Evolutionary conservation across 495 filamentous ascomycete species (phyloP), one percentile per base, ranked within the genome.

Genomic region (Aspergillus avenaceus): DNA sequence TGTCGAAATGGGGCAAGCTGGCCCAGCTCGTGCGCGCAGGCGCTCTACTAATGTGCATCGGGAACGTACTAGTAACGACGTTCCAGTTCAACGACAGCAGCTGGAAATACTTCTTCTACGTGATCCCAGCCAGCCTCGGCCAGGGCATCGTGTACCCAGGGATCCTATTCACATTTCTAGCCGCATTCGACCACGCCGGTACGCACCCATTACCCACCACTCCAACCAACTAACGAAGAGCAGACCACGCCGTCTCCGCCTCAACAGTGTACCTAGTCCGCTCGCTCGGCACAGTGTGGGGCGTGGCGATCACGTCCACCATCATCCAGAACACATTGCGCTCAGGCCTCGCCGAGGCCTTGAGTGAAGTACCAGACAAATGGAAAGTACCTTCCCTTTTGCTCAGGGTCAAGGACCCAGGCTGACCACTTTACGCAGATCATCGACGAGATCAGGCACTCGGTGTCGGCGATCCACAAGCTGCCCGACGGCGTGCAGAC

Each of bases 201-300:
- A 66, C 38, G 69, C 49, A 28, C n/a, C n/a, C 16, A 38, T 5
- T 5, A 21, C 14, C 18, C 0, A 9, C 5, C 8, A 26, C 23
- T 8, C 0, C 34, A 21, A 7, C 13, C 21, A 19, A 27, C 40
- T 50, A 23, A 53, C 21, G 18, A 24, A 21, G 1, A 5, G 4
- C 50, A 84, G 83, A 84, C 46, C 81, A 86, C 48, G 82, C 82
- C 9, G 81, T 86, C 8, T 82, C 80, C 0, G 74, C 83, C 1
- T 85, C 83, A 7, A 84, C 78, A 2, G 75, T 80, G 7, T 84
- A 84, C 55, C 73, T 86, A 27, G 77, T 84, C 42, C 80, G 82
- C 27, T 84, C 80, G 4, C 69, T 85, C 7, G 83, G 82, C 8
- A 79, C 74, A 0, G 83, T 86, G 23, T 84, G 79, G 70, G 83